Conservation (phyloP, 2,329 filamentous ascomycete species). For the Elsinoe batatas region DNA sequence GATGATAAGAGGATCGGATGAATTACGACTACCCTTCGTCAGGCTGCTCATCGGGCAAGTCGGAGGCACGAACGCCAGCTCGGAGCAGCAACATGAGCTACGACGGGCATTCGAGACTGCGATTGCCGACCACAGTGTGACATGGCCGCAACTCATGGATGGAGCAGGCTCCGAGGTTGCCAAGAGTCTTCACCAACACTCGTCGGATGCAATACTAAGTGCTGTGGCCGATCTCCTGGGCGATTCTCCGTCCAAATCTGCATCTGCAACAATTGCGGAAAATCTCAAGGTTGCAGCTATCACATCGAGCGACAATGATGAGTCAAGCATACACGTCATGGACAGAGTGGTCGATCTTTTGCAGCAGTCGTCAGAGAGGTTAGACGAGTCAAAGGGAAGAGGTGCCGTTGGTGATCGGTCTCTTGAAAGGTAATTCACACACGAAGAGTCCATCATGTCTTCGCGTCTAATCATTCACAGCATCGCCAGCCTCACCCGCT, state of each 20-base stretch:
- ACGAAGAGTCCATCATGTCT: background rate
- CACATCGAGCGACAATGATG: slow-evolving; percentile 15
- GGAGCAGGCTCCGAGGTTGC: slow-evolving; percentile 20
- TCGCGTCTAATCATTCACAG: background rate
- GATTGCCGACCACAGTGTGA: slow-evolving; percentile 32
- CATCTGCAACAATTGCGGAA: slow-evolving; percentile 18
- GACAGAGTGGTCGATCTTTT: slow-evolving; percentile 1
- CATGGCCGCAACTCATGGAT: slow-evolving; percentile 35
- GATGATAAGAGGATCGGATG: slow-evolving; percentile 8
- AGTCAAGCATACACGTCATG: background rate
- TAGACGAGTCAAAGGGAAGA: background rate
- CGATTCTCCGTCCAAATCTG: background rate
- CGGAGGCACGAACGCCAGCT: background rate
- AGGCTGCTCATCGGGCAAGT: background rate
- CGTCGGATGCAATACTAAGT: background rate
- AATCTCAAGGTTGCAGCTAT: slow-evolving; percentile 20
- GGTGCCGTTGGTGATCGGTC: background rate
- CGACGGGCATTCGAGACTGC: slow-evolving; percentile 31
- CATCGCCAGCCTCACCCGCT: background rate
- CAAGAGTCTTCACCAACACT: slow-evolving; percentile 2
- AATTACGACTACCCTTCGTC: slow-evolving; percentile 9
- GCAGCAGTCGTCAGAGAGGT: background rate
- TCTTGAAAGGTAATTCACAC: background rate
- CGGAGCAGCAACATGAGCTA: slow-evolving; percentile 27
- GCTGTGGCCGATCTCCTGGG: slow-evolving; percentile 16